phyloP scores from a whole-genome alignment of 2,329 filamentous ascomycete species.

The Karstenula rhodostoma region DNA sequence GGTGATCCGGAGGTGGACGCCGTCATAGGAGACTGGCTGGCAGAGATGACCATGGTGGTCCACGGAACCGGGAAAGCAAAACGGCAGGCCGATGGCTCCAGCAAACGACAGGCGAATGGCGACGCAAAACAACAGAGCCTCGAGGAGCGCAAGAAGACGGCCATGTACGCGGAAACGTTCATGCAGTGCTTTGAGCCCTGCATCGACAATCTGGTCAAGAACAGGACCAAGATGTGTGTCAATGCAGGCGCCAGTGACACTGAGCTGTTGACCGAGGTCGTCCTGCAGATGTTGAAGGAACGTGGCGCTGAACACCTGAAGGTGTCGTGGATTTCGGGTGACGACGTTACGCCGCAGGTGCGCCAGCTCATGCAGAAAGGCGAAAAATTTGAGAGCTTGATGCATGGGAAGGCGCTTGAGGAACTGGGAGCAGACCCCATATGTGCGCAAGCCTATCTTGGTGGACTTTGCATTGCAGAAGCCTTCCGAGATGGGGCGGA shows the following conservation, averaged over 20 bases:
- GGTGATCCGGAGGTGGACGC: constrained; percentile 37
- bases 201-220: constrained; percentile 13
- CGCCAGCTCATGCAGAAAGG: constrained; percentile 45
- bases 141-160: constrained; percentile 41
- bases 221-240: constrained; percentile 8
- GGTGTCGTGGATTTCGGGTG: constrained; percentile 13
- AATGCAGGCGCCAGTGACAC: constrained; percentile 20
- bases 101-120: constrained; percentile 1
- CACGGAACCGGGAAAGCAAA: constrained; percentile 45
- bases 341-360: constrained; percentile 40
- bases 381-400: constrained; percentile 49
- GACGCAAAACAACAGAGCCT: constrained; percentile 42
- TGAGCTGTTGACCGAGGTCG: constrained; percentile 14
- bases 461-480: constrained; percentile 17
- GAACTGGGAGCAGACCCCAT: constrained; percentile 18
- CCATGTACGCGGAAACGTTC: constrained; percentile 53
- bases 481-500: constrained; percentile 15
- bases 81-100: constrained; percentile 19
- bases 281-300: constrained; percentile 7
- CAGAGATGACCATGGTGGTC: constrained; percentile 41
- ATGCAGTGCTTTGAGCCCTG: constrained; percentile 53
- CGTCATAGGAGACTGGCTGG: constrained; percentile 40
- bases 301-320: constrained; percentile 6
- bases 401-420: constrained; percentile 48
- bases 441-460: constrained; percentile 15